Evolutionary conservation across 768 basidiomycete genomes (phyloP), one percentile per base, ranked within the genome.

Genomic region (Leccinum imitatum): DNA sequence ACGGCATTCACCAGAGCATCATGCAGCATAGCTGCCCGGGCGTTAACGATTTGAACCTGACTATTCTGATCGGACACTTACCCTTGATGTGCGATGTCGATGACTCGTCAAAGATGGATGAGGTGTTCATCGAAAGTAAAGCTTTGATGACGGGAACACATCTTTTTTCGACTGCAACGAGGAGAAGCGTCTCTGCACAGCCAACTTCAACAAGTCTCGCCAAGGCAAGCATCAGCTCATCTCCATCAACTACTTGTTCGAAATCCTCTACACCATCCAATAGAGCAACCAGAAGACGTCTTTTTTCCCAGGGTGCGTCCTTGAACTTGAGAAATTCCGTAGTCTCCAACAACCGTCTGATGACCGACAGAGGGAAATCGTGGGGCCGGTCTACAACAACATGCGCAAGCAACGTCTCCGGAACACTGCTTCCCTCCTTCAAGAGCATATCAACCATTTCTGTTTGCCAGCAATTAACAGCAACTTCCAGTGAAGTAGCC

Each of bases 381-480:
- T 30, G 27, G 27, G 27, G 27, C 27, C 27, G 27, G 27, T 30
- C 46, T 47, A 1, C 13, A 4, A 63, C 56, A 13, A 55, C 56
- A n/a, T 15, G 53, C 1, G 8, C 15, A 2, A 63, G 53, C 19
- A 63, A 11, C 3, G 1, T 1, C 3, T 37, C 44, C 0, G 50
- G 44, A 3, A 47, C 13, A 2, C 1, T 27, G 6, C 53, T 51
- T 9, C 53, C 56, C 46, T 51, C 4, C 1, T 39, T 17, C 1
- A 63, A 19, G 17, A 63, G 50, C 1, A 63, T 7, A 21, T 63
- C 56, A 17, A 58, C 0, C 14, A 58, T 54, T 10, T 54, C 50
- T 0, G 17, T 7, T 21, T 44, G 39, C 58, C 61, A 62, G 17
- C 21, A 23, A 3, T 51, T 39, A 10, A 55, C 31, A 9, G 61